Base-by-base conservation (phyloP, 169 alveolate species). In the Plasmodium gallinaceum region DNA sequence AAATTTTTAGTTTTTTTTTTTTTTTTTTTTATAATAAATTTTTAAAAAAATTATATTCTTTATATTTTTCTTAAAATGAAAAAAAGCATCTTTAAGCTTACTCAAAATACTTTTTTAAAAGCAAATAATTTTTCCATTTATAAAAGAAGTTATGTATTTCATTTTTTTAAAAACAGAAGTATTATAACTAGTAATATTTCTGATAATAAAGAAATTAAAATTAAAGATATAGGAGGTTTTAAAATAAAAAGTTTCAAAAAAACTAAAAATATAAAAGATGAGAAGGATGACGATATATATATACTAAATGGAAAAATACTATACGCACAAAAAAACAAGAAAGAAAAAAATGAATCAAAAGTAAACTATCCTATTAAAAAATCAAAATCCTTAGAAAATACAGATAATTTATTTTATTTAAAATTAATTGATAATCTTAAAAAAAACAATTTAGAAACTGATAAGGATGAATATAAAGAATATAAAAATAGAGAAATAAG, bases 271-370 rank as follows among this genome's bases (percentile, higher is more conserved):
- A 46, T 26, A 9, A 68, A 83, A 61, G 74, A 48, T 51, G 65
- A 68, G 7, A 54, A 54, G 24, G 68, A 68, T 24, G 91, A 68
- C 8, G 91, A 83, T 66, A 83, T 69, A 51, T 83, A 83, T 37
- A 60, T 83, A 39, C 14, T 83, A 45, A 83, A 83, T 68, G 91
- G 91, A 18, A 83, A 83, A 68, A 68, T 69, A 68, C 52, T 68
- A 68, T 68, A 83, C 66, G 80, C 91, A 14, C 91, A 68, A 24
- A 83, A 68, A 32, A 68, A 46, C 52, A 83, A 68, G 46, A 83
- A 68, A 26, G 64, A 32, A 52, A 68, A 83, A 83, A 69, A 22
- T 54, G 91, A 83, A 39, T 54, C 68, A 22, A 68, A 83, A 83
- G n/a, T 26, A 32, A 83, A 57, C 52, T 14, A 18, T 16, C 22